Evolutionary conservation across 1,284 basidiomycete species (phyloP).

Genomic region (Athelia psychrophila): DNA sequence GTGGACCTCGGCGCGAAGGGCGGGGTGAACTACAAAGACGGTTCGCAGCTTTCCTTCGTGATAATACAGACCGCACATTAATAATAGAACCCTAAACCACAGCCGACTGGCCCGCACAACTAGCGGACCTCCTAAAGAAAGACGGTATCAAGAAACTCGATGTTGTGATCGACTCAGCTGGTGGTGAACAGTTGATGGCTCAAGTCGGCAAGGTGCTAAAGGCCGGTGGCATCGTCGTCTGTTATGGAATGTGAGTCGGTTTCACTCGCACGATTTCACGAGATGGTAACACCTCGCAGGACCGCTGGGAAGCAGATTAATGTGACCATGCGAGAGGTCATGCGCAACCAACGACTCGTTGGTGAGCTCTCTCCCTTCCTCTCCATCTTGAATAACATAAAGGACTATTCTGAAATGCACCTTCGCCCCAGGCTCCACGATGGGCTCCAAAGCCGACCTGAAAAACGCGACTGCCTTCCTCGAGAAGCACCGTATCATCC

Average conservation of each 20-base stretch:
- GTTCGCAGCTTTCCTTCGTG: conserved; percentile 43
- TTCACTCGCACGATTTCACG: conserved; percentile 10
- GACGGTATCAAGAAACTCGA: conserved; percentile 37
- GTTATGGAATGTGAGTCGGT: conserved; percentile 68
- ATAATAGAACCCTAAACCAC: neutral
- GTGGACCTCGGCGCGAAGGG: conserved; percentile 72
- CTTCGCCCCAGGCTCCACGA: conserved; percentile 62
- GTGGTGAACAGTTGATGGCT: conserved; percentile 71
- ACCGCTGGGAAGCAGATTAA: conserved; percentile 61
- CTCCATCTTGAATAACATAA: conserved; percentile 5
- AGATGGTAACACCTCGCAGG: conserved; percentile 37
- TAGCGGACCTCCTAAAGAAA: conserved; percentile 49
- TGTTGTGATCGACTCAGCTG: conserved; percentile 77
- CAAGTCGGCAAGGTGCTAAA: conserved; percentile 60
- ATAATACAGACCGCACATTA: neutral
- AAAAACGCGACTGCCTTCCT: conserved; percentile 72
- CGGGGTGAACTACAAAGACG: conserved; percentile 72
- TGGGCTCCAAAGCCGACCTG: conserved; percentile 83
- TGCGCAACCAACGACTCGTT: conserved; percentile 73
- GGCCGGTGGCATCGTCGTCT: conserved; percentile 69
- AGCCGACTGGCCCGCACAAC: conserved; percentile 66
- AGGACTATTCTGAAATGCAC: too few relatives aligned
- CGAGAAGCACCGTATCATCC: conserved; percentile 63
- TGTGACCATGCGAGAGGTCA: conserved; percentile 80
- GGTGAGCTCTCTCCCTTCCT: conserved; percentile 40